A percentile compares a stretch with the other conserved stretches of the same genome.
These are phyloP conservation scores for Debaryomyces sp. DNA, from an alignment of 1,139 yeast genomes.

Conservation along the genomic window DNA sequence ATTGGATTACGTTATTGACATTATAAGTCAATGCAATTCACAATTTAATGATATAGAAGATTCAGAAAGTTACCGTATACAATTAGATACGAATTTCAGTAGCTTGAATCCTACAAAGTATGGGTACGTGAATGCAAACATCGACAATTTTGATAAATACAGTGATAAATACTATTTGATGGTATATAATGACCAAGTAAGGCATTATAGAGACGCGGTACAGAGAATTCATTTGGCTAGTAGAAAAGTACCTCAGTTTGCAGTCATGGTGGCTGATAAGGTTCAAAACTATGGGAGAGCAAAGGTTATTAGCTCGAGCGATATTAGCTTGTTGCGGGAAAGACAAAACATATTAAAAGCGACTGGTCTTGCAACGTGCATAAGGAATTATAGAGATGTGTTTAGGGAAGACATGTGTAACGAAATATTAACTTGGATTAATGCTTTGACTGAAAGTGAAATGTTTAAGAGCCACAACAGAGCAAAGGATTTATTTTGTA, in stretches of 20 bases:
- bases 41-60: slow-evolving; percentile 34
- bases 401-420: slow-evolving; percentile 84
- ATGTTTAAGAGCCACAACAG: slow-evolving; percentile 52
- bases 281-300: slow-evolving; percentile 73
- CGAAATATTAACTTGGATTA: slow-evolving; percentile 67
- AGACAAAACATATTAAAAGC: slow-evolving; percentile 56
- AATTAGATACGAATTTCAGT: slow-evolving; percentile 29
- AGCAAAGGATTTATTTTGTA: slow-evolving; percentile 56
- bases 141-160: slow-evolving; percentile 38
- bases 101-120: slow-evolving; percentile 36
- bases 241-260: slow-evolving; percentile 65
- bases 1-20: slow-evolving; percentile 78
- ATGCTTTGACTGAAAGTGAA: slow-evolving; percentile 59
- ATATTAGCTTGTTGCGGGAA: slow-evolving; percentile 51
- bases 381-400: slow-evolving; percentile 67
- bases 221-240: slow-evolving; percentile 68
- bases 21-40: slow-evolving; percentile 51
- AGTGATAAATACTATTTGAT: slow-evolving; percentile 58
- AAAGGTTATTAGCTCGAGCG: slow-evolving; percentile 58
- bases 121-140: slow-evolving; percentile 21
- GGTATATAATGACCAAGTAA: slow-evolving; percentile 77
- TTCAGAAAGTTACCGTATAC: slow-evolving; percentile 22
- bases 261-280: slow-evolving; percentile 69
- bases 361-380: slow-evolving; percentile 69
- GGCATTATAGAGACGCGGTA: slow-evolving; percentile 75